A percentile compares a stretch with the other conserved stretches of the same genome.
Evolutionary conservation across 78 protist species (phyloP).

Genomic region (slime mould (Dictyostelium discoideum)): dicty_2.7 NC_007091.3:4884001-4884500

Average conservation of each 20-base stretch:
- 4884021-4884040: constrained; percentile 64
- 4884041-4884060: constrained; percentile 78
- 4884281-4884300: constrained; percentile 17
- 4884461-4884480: constrained; percentile 26
- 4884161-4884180: constrained; percentile 31
- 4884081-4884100: constrained; percentile 14
- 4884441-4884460: constrained; percentile 9
- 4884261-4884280: neutral
- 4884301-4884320: neutral
- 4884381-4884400: constrained; percentile 18
- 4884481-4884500: neutral
- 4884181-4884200: constrained; percentile 31
- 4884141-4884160: constrained; percentile 27
- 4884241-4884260: constrained; percentile 6
- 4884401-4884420: neutral
- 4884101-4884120: constrained; percentile 16
- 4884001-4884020: constrained; percentile 69
- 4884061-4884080: constrained; percentile 58
- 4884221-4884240: constrained; percentile 29
- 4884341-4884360: neutral
- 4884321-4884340: neutral
- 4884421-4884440: neutral
- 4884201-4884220: constrained; percentile 33
- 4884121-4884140: constrained; percentile 55
- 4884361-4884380: neutral